Conservation (phyloP, 2,329 filamentous ascomycete genomes). For the Nigrospora sphaerica region DNA sequence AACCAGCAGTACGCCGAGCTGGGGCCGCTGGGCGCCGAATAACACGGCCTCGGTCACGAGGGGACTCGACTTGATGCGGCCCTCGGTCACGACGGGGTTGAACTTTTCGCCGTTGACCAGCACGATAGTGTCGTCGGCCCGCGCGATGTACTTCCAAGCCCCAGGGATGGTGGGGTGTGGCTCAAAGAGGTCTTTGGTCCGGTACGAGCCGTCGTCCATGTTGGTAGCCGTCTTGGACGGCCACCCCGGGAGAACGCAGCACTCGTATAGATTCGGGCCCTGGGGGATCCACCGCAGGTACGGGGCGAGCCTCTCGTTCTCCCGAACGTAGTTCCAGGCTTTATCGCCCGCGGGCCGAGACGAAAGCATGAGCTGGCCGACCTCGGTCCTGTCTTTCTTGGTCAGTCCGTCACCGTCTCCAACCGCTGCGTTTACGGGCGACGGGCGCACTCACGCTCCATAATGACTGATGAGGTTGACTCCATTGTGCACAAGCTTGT, state of each 20-base stretch:
- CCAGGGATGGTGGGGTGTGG: slow-evolving; percentile 24
- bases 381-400: slow-evolving; percentile 38
- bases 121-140: slow-evolving; percentile 27
- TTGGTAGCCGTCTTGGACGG: slow-evolving; percentile 26
- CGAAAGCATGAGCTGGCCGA: slow-evolving; percentile 55
- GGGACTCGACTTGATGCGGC: slow-evolving; percentile 34
- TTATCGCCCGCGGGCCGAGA: slow-evolving; percentile 44
- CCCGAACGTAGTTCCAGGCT: slow-evolving; percentile 55
- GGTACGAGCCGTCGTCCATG: slow-evolving; percentile 24
- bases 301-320: slow-evolving; percentile 31
- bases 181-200: slow-evolving; percentile 27
- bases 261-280: slow-evolving; percentile 28
- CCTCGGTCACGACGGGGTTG: slow-evolving; percentile 29
- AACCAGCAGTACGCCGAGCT: slow-evolving; percentile 35
- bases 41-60: slow-evolving; percentile 44
- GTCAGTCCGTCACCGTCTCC: not conserved
- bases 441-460: slow-evolving; percentile 34
- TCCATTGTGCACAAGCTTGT: slow-evolving; percentile 41
- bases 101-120: slow-evolving; percentile 28
- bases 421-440: not conserved
- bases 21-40: slow-evolving; percentile 40
- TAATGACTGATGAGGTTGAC: slow-evolving; percentile 51
- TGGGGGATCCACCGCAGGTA: slow-evolving; percentile 22
- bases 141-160: slow-evolving; percentile 27
- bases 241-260: slow-evolving; percentile 28